Evolutionary conservation across 1,284 basidiomycete species (phyloP).

Genomic region (Erythrobasidium hasegawianum): DNA sequence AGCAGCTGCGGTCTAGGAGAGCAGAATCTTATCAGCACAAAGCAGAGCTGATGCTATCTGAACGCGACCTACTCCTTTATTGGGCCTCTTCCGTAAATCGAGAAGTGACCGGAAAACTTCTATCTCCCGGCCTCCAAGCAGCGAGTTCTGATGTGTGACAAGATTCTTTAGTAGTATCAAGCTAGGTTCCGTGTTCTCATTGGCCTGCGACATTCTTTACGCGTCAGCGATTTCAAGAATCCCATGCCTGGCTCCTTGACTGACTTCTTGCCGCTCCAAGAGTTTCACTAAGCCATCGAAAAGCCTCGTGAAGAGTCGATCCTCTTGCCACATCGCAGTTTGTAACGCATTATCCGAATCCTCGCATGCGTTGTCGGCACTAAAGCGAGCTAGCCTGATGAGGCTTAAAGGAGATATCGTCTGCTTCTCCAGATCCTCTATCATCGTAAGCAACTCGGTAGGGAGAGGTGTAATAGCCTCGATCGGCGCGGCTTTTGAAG

Average conservation of each 20-base stretch:
- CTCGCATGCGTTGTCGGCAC: not conserved
- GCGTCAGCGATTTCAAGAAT: not conserved
- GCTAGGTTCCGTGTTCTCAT: not conserved
- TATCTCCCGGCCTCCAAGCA: conserved; percentile 30
- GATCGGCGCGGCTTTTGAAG: not conserved
- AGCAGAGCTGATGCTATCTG: conserved; percentile 1
- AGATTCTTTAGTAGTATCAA: conserved; percentile 24
- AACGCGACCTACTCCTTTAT: conserved; percentile 5
- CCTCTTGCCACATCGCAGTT: conserved; percentile 8
- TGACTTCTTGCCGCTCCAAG: not conserved
- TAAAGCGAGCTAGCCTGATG: conserved; percentile 9
- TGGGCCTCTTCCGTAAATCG: conserved; percentile 1
- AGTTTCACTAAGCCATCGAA: not conserved
- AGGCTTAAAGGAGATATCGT: not conserved
- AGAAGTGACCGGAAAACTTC: conserved; percentile 22
- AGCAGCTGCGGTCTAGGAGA: conserved; percentile 14
- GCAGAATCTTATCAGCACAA: not conserved
- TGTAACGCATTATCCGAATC: not conserved
- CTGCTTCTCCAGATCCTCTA: conserved; percentile 3
- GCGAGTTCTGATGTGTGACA: conserved; percentile 12
- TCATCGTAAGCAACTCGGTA: not conserved
- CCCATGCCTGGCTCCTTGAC: not conserved
- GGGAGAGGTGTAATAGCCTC: not conserved
- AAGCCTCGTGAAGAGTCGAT: conserved; percentile 2
- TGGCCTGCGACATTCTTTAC: not conserved